phyloP scores from a whole-genome alignment of 768 basidiomycete species.

The Collybia sordida region DNA sequence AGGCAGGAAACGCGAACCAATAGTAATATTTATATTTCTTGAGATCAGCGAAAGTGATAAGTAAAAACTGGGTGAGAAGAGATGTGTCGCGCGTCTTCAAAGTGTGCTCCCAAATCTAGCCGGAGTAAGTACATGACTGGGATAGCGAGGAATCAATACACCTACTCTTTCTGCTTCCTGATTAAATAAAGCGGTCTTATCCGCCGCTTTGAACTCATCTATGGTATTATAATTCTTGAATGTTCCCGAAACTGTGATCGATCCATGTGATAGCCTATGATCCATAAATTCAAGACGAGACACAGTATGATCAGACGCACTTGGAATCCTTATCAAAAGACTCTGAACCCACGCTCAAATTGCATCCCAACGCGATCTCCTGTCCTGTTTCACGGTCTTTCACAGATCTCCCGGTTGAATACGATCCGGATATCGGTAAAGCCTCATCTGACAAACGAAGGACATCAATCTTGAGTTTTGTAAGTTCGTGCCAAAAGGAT shows the following conservation, averaged over 20 bases:
- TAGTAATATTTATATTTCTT: conserved; percentile 98
- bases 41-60: conserved; percentile 94
- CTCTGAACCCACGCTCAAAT: conserved; percentile 62
- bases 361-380: conserved; percentile 71
- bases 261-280: conserved; percentile 44
- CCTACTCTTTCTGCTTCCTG: conserved; percentile 59
- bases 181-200: conserved; percentile 88
- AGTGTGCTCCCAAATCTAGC: conserved; percentile 71
- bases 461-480: conserved; percentile 86
- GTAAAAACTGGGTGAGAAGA: conserved; percentile 73
- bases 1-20: conserved; percentile 97
- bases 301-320: conserved; percentile 29
- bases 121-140: no score
- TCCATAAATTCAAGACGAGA: neutral
- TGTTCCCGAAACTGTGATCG: conserved; percentile 56
- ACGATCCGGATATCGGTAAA: conserved; percentile 62
- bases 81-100: conserved; percentile 49
- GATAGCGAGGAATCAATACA: neutral
- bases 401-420: conserved; percentile 69
- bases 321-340: conserved; percentile 53
- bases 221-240: conserved; percentile 97
- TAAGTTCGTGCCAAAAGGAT: conserved; percentile 90
- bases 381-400: conserved; percentile 76
- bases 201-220: conserved; percentile 89
- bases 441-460: conserved; percentile 78